Base-by-base conservation (phyloP, 148 eudicot genomes). In the Persicaria tinctoria region DNA sequence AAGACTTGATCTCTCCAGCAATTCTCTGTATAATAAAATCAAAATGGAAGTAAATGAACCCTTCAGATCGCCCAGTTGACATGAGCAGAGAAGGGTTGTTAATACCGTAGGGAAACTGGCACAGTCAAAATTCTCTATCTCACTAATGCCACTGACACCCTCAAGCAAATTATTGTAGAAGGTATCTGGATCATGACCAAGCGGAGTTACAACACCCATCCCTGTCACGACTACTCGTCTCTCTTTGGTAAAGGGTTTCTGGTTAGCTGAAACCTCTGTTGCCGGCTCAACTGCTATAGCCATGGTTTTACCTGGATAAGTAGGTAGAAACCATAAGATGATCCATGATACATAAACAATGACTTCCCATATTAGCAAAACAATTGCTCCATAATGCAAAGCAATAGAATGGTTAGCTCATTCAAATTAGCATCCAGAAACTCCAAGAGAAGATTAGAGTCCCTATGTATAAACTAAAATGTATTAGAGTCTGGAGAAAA, bases 1-100 rank as follows among this genome's bases (percentile, higher is more conserved):
- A 94, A 12, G 89, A 87, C 85, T 94, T 94, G 75, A 94, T 91
- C 83, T 94, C 97, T 78, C 98, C 98, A 50, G 97, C 98, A 82
- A 94, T 91, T 85, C 90, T 91, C 98, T 94, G 87, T 8, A 77
- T 11, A 76, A 14, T 7, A 54, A 51, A 50, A 69, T 38, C 23
- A 71, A 68, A 82, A 44, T 73, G 74, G 51, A 41, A 38, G 66
- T 20, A 70, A 53, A 13, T 48, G 16, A 13, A 17, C 48, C n/a
- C 51, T 71, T 47, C 51, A 44, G n/a, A 38, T 6, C 51, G 10
- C 32, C 41, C 23, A 8, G 32, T 17, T 23, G 16, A 51, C 47
- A 14, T 75, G n/a, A 60, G 8, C 6, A 72, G 50, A 27, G 63
- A 55, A 50, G 54, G 48, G 54, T 45, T 23, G 53, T 2, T 38